Base-by-base conservation (phyloP, 2,329 filamentous ascomycete species). In the Ophiocordyceps robertsii region DNA sequence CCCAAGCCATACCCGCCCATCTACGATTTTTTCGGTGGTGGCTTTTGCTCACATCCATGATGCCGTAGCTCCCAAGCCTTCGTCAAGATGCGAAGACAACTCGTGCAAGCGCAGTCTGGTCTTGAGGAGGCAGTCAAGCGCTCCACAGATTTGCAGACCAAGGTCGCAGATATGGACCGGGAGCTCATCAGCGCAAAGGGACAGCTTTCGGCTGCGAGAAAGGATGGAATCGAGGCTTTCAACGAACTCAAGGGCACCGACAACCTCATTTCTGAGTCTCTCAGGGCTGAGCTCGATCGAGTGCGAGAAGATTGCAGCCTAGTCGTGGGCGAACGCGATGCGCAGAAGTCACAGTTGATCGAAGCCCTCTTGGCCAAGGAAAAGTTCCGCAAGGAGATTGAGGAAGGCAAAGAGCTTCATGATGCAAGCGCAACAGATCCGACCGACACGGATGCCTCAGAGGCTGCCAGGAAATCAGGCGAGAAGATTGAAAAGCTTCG, bases 401-500 rank as follows among this genome's bases (percentile, higher is more conserved):
- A 75, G 48, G 65, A 68, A 40, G 57, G 58, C 43, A 65, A 57
- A 43, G 66, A 69, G 47, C 47, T 66, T 42, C 62, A 66, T 50
- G 66, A 65, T 33, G 49, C 53, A 48, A 49, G 52, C 17, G 55
- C 59, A 30, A 57, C 30, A 51, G 49, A 60, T 47, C 41, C 59
- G 52, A 49, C 61, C 49, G 60, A 66, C 48, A 49, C 53, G 42
- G 58, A 59, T 44, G 48, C 47, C 30, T 54, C 52, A 5, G 64
- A 67, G 37, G 55, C 60, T 38, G 53, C 59, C 43, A 60, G 58
- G 46, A 72, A 70, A 57, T 53, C 57, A 39, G 55, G 54, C 46
- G 74, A 75, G 51, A 74, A 75, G 62, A 68, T 74, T 46, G 72
- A 76, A 53, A 77, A 77, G 62, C 64, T 78, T 38, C 69, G 72